Evolutionary conservation across 164 flowering plant species (phyloP), one percentile per base, ranked within the genome.

Genomic region (Euptelea pleiosperma): DNA sequence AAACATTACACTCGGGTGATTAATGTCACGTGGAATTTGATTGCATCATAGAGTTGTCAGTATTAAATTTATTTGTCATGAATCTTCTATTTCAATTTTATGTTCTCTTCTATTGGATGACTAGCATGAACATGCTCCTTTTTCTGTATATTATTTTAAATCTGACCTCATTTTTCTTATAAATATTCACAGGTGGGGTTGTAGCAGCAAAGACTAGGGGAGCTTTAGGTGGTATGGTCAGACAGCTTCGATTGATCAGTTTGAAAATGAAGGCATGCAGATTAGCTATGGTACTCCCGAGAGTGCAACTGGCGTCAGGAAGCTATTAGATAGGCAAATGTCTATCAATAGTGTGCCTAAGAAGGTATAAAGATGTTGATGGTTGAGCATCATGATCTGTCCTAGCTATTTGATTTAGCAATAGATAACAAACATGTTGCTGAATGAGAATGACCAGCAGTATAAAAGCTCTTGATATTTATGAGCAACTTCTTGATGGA

Each of bases 221-320:
- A 60, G 77, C 74, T 63, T 70, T 70, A 53, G 77, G 77, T 33
- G 77, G 77, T 44, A 74, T 74, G 77, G 77, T 70, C 61, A 74
- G 77, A 43, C 77, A 74, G 35, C 71, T 74, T 70, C 77, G 48
- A 74, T 74, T 35, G 77, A 74, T 70, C 77, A 74, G 55, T 74
- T 74, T 70, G 77, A 74, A 67, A 94, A 88, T 80, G 99, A 94
- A 80, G 97, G 98, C 59, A 75, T 98, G 55, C 84, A 96, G 26
- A 98, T 91, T 58, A 80, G 99, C 67, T 94, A 94, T 80, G 99
- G 99, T 46, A 94, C 96, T 25, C 98, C 96, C 42, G 99, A 91
- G 65, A 87, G 73, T 82, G 94, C 99, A 60, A 82, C 84, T 61
- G 99, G 98, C 6, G 99, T 98, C 30, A 82, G 98, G 73, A 94